phyloP scores from a whole-genome alignment of 805 yeast species.

The Candida germanica region DNA sequence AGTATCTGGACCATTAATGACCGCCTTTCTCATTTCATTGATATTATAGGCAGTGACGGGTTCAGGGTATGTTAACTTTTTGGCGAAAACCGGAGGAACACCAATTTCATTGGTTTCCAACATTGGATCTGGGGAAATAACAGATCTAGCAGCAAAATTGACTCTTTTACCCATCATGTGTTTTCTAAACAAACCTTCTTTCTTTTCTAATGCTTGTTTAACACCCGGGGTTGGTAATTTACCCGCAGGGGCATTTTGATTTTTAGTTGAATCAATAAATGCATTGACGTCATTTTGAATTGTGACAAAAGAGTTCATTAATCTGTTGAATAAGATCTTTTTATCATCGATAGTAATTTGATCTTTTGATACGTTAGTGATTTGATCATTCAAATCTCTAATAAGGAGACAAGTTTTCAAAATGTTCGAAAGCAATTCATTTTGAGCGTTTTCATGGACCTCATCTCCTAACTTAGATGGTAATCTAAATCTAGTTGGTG shows the following conservation, averaged over 20 bases:
- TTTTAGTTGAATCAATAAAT: slow-evolving; percentile 87
- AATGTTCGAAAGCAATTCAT: slow-evolving; percentile 78
- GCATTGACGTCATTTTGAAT: slow-evolving; percentile 94
- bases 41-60: slow-evolving; percentile 94
- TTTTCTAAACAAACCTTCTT: slow-evolving; percentile 96
- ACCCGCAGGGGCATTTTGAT: slow-evolving; percentile 66
- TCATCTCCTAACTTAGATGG: slow-evolving; percentile 98
- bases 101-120: slow-evolving; percentile 97
- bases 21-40: slow-evolving; percentile 88
- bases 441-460: slow-evolving; percentile 90
- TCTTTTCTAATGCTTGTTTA: slow-evolving; percentile 96
- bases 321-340: slow-evolving; percentile 74
- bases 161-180: slow-evolving; percentile 99
- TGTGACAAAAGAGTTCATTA: slow-evolving; percentile 94
- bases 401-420: slow-evolving; percentile 77
- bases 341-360: slow-evolving; percentile 59
- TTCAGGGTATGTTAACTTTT: slow-evolving; percentile 93
- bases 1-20: slow-evolving; percentile 92
- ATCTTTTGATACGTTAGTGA: slow-evolving; percentile 43
- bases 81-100: slow-evolving; percentile 98
- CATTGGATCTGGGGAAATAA: slow-evolving; percentile 98
- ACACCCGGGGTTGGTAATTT: slow-evolving; percentile 88
- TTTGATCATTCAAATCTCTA: slow-evolving; percentile 85
- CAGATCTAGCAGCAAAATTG: slow-evolving; percentile 97
- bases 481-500: slow-evolving; percentile 93